Evolutionary conservation across 192 early-diverging fungal genomes (phyloP), one percentile per base, ranked within the genome.

Genomic region (Backusella psychrophila): DNA sequence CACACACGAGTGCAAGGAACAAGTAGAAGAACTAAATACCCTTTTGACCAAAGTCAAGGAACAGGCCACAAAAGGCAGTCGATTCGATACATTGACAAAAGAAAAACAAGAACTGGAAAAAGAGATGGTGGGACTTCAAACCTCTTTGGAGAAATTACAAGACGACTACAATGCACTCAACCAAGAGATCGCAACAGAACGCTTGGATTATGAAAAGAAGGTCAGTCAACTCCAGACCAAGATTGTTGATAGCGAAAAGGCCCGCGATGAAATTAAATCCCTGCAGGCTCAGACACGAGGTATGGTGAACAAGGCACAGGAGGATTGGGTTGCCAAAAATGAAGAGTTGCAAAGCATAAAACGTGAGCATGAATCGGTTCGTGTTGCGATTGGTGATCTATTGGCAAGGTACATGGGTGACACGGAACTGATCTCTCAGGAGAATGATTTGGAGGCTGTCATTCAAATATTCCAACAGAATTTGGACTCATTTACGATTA

Each of bases 241-340:
- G 29, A 76, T 79, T 65, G 44, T 42, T 21, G 66, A 82, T 31
- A 82, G 74, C 39, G 77, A 82, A 17, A 39, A 63, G 35, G 74
- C 74, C 4, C 69, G 67, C 12, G 75, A 78, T 53, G 81, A 82
- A 15, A 78, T 82, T n/a, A 78, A 75, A 41, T 66, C 34, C 17
- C 29, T 63, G 65, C 34, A 75, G 21, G 65, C 72, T 11, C 81
- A 78, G 42, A 74, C 77, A 4, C 56, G 81, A 9, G 75, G 73
- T 15, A 78, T 79, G 77, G 74, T 78, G 0, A 52, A 73, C 3
- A 68, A 44, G 3, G 78, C 82, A n/a, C 71, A 83, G 39, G 66
- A 72, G 19, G 73, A 83, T 31, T 83, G 82, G 82, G 70, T 75
- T 59, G 73, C 68, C 5, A 83, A 83, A 38, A 70, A 83, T 4